Conservation (phyloP, 129 eudicot genomes). For the Flaveria bidentis region DNA sequence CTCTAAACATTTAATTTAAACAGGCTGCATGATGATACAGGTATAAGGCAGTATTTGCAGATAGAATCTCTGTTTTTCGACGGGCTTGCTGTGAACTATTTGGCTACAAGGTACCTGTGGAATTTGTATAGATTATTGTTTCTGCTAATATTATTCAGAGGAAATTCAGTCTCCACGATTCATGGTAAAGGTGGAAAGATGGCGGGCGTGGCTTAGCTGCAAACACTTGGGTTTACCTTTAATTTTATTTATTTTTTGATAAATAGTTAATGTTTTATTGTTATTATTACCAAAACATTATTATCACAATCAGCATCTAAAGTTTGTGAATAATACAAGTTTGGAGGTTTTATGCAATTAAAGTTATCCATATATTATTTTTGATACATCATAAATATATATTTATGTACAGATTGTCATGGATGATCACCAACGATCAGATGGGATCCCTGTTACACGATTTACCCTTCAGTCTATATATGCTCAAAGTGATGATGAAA, state of each 20-base stretch:
- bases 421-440: conserved; percentile 95
- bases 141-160: not conserved
- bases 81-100: conserved; percentile 99
- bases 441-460: conserved; percentile 89
- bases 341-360: not conserved
- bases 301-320: not conserved
- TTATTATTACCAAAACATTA: not conserved
- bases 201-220: not conserved
- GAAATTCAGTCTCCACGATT: not conserved
- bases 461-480: conserved; percentile 90
- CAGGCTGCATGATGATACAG: conserved; percentile 51
- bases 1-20: conserved; percentile 16
- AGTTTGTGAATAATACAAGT: not conserved
- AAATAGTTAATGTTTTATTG: not conserved
- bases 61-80: conserved; percentile 86
- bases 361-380: not conserved
- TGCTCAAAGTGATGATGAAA: conserved; percentile 95
- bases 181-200: not conserved
- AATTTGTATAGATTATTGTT: not conserved
- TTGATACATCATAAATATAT: not conserved
- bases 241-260: not conserved
- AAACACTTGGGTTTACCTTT: not conserved
- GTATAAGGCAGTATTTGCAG: conserved; percentile 97
- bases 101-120: conserved; percentile 79
- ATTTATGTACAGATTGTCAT: conserved; percentile 71